Conservation (phyloP, 129 eudicot species). For the Saposhnikovia divaricata region DNA sequence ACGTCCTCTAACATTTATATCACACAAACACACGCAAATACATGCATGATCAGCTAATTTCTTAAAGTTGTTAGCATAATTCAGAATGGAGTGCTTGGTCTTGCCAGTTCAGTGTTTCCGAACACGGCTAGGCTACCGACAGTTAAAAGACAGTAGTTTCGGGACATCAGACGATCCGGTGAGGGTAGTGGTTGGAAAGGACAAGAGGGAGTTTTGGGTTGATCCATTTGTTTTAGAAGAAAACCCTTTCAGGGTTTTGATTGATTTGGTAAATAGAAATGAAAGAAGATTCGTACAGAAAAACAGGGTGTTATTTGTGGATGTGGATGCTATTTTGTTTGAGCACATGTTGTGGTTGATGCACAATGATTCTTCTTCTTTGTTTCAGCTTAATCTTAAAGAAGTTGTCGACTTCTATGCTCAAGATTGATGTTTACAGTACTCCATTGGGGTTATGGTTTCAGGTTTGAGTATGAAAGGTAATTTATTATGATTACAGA, state of each 20-base stretch:
- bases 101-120: constrained; percentile 47
- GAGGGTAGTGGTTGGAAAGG: constrained; percentile 64
- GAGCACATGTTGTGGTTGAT: constrained; percentile 87
- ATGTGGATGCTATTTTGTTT: constrained; percentile 77
- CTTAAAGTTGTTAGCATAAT: neutral
- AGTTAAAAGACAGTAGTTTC: constrained; percentile 20
- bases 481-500: no score
- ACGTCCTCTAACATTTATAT: no score
- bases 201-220: constrained; percentile 52
- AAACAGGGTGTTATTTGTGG: constrained; percentile 53
- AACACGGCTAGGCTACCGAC: constrained; percentile 35
- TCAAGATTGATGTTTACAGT: constrained; percentile 30
- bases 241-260: constrained; percentile 60
- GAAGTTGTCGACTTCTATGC: constrained; percentile 74
- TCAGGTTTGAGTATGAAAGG: no score
- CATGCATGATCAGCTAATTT: neutral
- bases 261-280: constrained; percentile 36
- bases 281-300: constrained; percentile 12
- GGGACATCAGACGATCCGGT: constrained; percentile 38
- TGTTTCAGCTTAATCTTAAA: constrained; percentile 55
- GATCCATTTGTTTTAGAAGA: constrained; percentile 63
- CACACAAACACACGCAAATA: no score
- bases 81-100: constrained; percentile 54
- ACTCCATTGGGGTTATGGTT: no score
- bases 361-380: constrained; percentile 60